Evolutionary conservation across 345 rosid species (phyloP).

Genomic region (Angophora floribunda): DNA sequence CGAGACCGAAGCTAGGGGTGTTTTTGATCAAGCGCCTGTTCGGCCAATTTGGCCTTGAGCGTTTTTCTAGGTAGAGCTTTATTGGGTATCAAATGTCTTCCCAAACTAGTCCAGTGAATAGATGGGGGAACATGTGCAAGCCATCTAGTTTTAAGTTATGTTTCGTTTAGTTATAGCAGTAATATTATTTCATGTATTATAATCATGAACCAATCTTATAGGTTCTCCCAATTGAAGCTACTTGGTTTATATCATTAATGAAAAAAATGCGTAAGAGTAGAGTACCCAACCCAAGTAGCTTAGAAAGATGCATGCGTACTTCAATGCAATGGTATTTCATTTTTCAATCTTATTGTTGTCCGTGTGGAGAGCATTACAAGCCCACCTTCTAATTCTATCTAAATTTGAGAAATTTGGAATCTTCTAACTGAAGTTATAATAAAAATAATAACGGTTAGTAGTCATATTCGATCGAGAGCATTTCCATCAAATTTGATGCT

Average conservation of each 20-base stretch:
- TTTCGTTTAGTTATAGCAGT: neutral
- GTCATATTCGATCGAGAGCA: too few relatives aligned
- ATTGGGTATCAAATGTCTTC: neutral
- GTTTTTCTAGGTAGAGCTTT: neutral
- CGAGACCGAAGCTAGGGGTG: neutral
- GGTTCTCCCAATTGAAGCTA: neutral
- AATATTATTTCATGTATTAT: neutral
- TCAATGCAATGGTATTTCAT: neutral
- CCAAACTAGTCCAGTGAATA: neutral
- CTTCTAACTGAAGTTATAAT: too few relatives aligned
- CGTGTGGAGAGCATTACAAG: neutral
- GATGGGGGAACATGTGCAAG: neutral
- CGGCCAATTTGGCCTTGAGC: neutral
- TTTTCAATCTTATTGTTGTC: neutral
- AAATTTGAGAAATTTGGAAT: too few relatives aligned
- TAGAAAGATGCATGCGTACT: too few relatives aligned
- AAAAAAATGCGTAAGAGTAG: too few relatives aligned
- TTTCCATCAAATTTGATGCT: too few relatives aligned
- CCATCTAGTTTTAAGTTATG: neutral
- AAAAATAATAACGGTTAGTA: too few relatives aligned
- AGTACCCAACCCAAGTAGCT: too few relatives aligned
- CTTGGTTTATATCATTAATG: neutral
- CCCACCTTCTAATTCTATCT: neutral
- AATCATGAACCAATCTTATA: neutral
- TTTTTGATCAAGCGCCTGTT: neutral